Evolutionary conservation across 2,329 filamentous ascomycete species (phyloP).

Genomic region (Raffaelea arxii): DNA sequence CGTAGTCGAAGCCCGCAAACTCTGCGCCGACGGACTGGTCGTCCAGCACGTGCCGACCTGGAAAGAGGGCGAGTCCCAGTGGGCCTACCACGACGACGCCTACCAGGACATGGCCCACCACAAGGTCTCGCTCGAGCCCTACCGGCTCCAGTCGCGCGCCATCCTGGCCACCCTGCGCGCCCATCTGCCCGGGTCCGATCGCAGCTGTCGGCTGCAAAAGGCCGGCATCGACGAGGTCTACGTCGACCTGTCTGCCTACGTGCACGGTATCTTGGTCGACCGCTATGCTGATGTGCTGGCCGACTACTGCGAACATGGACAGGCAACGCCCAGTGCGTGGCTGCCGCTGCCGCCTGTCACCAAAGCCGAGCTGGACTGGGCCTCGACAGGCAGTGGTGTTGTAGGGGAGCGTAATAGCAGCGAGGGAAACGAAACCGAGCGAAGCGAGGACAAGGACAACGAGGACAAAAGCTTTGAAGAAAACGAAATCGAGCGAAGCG

Average conservation of each 20-base stretch:
- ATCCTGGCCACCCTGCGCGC: conserved; percentile 75
- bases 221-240: conserved; percentile 95
- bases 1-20: conserved; percentile 70
- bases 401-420: not conserved
- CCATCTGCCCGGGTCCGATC: conserved; percentile 44
- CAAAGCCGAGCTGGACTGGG: conserved; percentile 9
- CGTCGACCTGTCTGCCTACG: conserved; percentile 76
- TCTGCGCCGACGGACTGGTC: conserved; percentile 76
- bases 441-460: not conserved
- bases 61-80: conserved; percentile 82
- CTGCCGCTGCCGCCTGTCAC: conserved; percentile 54
- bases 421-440: no score
- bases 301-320: conserved; percentile 53
- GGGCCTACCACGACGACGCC: conserved; percentile 82
- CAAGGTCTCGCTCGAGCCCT: conserved; percentile 91
- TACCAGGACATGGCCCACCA: conserved; percentile 71
- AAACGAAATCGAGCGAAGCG: not conserved
- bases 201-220: conserved; percentile 64
- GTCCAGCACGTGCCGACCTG: conserved; percentile 92
- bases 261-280: conserved; percentile 60
- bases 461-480: not conserved
- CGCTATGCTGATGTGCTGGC: conserved; percentile 61
- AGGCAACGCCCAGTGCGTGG: conserved; percentile 60
- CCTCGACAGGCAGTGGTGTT: conserved; percentile 8
- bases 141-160: conserved; percentile 72